Conservation (phyloP, 2,329 filamentous ascomycete species). For the Calonectria hongkongensis region DNA sequence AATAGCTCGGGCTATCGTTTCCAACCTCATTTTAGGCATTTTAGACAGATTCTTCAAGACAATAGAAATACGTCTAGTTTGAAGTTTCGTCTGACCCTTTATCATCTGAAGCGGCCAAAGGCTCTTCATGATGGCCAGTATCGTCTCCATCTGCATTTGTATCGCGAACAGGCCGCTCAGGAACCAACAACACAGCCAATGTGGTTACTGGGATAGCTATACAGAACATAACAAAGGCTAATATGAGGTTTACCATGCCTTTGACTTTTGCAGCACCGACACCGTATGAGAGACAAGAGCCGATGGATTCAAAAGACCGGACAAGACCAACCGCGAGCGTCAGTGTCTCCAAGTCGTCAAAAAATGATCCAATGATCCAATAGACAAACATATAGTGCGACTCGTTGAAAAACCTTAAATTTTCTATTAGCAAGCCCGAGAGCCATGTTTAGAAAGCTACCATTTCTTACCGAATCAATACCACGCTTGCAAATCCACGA, state of each 20-base stretch:
- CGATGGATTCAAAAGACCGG: slow-evolving; percentile 69
- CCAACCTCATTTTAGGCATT: too few species aligned
- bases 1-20: not conserved
- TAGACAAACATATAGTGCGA: slow-evolving; percentile 72
- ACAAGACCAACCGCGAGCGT: slow-evolving; percentile 69
- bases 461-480: slow-evolving; percentile 64
- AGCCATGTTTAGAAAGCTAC: too few species aligned
- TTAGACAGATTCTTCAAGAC: too few species aligned
- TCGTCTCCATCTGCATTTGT: not conserved
- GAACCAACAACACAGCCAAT: slow-evolving; percentile 60
- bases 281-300: slow-evolving; percentile 67
- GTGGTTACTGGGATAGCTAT: slow-evolving; percentile 63
- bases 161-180: slow-evolving; percentile 52
- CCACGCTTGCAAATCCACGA: slow-evolving; percentile 67
- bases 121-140: not conserved
- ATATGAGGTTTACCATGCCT: slow-evolving; percentile 62
- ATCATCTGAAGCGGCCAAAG: not conserved
- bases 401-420: slow-evolving; percentile 67
- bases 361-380: slow-evolving; percentile 70
- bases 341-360: slow-evolving; percentile 70
- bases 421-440: slow-evolving; percentile 10
- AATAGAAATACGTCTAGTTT: not conserved
- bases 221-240: slow-evolving; percentile 69
- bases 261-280: slow-evolving; percentile 66
- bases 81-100: not conserved